These are phyloP conservation scores for Cyberlindnera petersonii DNA, from an alignment of 805 yeast species.

Conservation along the genomic window DNA sequence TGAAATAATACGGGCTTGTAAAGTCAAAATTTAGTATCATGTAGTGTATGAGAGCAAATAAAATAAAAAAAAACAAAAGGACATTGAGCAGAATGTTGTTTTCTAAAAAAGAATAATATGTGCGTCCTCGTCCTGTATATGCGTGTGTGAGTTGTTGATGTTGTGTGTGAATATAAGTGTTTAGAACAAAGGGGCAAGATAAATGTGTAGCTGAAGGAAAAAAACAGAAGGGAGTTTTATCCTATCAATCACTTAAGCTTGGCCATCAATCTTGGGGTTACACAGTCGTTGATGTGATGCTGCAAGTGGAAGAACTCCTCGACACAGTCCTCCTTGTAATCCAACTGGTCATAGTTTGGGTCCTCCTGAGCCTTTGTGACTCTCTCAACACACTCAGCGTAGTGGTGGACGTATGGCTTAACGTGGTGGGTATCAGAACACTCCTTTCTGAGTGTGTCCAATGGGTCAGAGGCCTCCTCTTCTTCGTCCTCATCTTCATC, in stretches of 20 bases:
- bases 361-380: slow-evolving; percentile 85
- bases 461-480: slow-evolving; percentile 68
- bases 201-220: not conserved
- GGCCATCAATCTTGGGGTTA: slow-evolving; percentile 84
- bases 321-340: slow-evolving; percentile 93
- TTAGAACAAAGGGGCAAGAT: not conserved
- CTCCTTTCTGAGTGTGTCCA: slow-evolving; percentile 61
- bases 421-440: slow-evolving; percentile 67
- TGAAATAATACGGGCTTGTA: too few relatives aligned
- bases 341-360: slow-evolving; percentile 73
- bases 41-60: too few relatives aligned
- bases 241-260: slow-evolving; percentile 59
- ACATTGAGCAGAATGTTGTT: too few relatives aligned
- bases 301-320: slow-evolving; percentile 97
- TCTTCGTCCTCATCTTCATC: slow-evolving; percentile 66
- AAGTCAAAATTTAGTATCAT: too few relatives aligned
- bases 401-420: slow-evolving; percentile 77
- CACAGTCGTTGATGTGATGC: slow-evolving; percentile 89
- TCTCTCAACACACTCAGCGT: slow-evolving; percentile 92
- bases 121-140: too few relatives aligned
- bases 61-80: too few relatives aligned
- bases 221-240: not conserved
- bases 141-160: too few relatives aligned
- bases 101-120: too few relatives aligned
- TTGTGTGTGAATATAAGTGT: too few relatives aligned